phyloP scores from a whole-genome alignment of 2,329 filamentous ascomycete genomes.

The Amesomyces nigricolor region DNA sequence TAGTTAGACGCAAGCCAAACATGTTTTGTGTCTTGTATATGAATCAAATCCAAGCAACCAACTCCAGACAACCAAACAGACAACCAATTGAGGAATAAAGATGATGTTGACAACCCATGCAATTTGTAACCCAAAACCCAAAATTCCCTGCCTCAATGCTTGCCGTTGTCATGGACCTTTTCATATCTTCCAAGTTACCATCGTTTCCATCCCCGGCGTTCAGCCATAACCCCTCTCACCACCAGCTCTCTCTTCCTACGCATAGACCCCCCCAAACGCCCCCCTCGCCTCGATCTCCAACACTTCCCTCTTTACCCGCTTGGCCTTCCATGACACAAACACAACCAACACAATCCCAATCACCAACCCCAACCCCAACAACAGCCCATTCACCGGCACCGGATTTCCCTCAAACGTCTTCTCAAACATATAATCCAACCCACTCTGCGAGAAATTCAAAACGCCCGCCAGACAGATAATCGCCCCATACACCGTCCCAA shows the following conservation, averaged over 20 bases:
- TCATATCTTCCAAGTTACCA: too few relatives aligned
- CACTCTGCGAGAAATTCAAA: constrained; percentile 78
- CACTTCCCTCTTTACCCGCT: constrained; percentile 32
- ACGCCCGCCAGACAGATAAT: constrained; percentile 82
- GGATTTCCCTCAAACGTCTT: constrained; percentile 66
- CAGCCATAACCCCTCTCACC: too few relatives aligned
- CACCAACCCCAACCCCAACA: constrained; percentile 56
- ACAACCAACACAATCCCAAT: constrained; percentile 61
- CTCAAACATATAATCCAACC: constrained; percentile 73
- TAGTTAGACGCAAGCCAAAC: background rate
- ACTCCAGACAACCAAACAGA: too few relatives aligned
- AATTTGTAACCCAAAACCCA: too few relatives aligned
- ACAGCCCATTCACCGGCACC: constrained; percentile 66
- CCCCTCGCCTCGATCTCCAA: constrained; percentile 30
- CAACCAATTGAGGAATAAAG: too few relatives aligned
- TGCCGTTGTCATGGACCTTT: too few relatives aligned
- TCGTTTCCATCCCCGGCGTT: too few relatives aligned
- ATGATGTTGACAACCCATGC: too few relatives aligned
- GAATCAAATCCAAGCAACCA: background rate
- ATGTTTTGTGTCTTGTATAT: background rate
- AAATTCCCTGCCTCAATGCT: too few relatives aligned
- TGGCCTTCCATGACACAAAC: constrained; percentile 52
- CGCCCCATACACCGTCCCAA: constrained; percentile 88
- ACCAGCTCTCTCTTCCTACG: background rate
- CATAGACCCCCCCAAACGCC: constrained; percentile 20